Percentiles rank a stretch among this genome's conserved stretches.
These are phyloP conservation scores for Pseudoturritis turrita DNA, from an alignment of 345 rosid genomes.

Conservation along the genomic window DNA sequence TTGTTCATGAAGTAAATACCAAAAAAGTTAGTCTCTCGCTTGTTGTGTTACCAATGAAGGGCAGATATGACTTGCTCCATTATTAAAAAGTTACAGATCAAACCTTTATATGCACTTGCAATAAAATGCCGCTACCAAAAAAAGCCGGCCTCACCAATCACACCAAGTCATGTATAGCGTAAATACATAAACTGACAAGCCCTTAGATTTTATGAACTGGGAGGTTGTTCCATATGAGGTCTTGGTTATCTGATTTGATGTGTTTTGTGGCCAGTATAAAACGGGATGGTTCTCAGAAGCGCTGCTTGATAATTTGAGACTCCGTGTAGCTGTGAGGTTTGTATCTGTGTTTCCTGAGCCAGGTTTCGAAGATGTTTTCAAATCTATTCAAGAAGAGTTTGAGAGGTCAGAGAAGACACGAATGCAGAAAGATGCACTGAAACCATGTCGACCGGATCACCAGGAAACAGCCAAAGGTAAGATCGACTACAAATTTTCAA, in stretches of 20 bases:
- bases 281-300: constrained; percentile 79
- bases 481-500: not conserved
- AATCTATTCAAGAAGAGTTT: constrained; percentile 61
- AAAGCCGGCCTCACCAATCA: not conserved
- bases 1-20: not conserved
- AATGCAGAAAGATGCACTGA: constrained; percentile 38
- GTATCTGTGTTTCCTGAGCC: constrained; percentile 58
- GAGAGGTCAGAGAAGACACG: constrained; percentile 59
- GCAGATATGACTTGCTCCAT: not conserved
- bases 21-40: not conserved
- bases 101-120: not conserved
- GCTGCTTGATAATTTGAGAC: constrained; percentile 60
- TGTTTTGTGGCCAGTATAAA: constrained; percentile 46
- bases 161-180: not conserved
- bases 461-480: constrained; percentile 45
- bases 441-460: constrained; percentile 37
- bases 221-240: not conserved
- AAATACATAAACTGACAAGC: not conserved
- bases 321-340: constrained; percentile 63
- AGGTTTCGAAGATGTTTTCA: constrained; percentile 61
- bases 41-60: not conserved
- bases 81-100: not conserved
- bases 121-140: not conserved
- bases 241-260: not conserved
- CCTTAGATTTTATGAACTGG: not conserved